These are phyloP conservation scores for Achaetomium macrosporum DNA, from an alignment of 2,329 filamentous ascomycete species.

Conservation along the genomic window DNA sequence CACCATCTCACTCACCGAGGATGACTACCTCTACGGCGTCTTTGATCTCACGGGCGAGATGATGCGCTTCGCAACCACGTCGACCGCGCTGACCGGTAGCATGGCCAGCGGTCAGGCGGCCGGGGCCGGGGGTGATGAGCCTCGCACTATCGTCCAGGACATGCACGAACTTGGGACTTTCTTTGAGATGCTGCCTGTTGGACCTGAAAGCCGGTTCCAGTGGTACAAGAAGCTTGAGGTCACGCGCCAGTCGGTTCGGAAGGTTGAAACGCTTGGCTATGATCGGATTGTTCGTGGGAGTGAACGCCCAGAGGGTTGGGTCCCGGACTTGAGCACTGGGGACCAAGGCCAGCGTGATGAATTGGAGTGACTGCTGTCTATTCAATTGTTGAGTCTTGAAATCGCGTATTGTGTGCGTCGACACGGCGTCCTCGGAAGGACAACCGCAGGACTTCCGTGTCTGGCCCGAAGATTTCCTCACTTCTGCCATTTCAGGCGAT, in stretches of 20 bases:
- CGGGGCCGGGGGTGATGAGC: constrained; percentile 24
- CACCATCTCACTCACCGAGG: constrained; percentile 59
- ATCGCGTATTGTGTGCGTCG: neutral
- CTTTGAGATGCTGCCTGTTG: constrained; percentile 67
- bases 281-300: constrained; percentile 80
- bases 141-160: constrained; percentile 67
- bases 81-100: constrained; percentile 67
- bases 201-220: constrained; percentile 39
- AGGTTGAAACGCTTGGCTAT: constrained; percentile 89
- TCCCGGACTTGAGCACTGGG: constrained; percentile 59
- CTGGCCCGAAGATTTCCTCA: too few species aligned
- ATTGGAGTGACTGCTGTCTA: constrained; percentile 8
- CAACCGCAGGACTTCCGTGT: too few species aligned
- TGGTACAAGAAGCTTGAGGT: constrained; percentile 76
- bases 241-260: constrained; percentile 83
- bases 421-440: neutral
- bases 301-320: constrained; percentile 86
- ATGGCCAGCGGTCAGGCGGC: constrained; percentile 32
- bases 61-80: constrained; percentile 93
- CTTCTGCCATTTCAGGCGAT: too few species aligned
- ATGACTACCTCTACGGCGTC: constrained; percentile 85
- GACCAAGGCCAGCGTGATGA: constrained; percentile 17
- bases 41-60: constrained; percentile 94
- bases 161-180: constrained; percentile 70
- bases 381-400: neutral